These are phyloP conservation scores for Aspergillus affinis DNA, from an alignment of 495 filamentous ascomycete species.

Conservation along the genomic window DNA sequence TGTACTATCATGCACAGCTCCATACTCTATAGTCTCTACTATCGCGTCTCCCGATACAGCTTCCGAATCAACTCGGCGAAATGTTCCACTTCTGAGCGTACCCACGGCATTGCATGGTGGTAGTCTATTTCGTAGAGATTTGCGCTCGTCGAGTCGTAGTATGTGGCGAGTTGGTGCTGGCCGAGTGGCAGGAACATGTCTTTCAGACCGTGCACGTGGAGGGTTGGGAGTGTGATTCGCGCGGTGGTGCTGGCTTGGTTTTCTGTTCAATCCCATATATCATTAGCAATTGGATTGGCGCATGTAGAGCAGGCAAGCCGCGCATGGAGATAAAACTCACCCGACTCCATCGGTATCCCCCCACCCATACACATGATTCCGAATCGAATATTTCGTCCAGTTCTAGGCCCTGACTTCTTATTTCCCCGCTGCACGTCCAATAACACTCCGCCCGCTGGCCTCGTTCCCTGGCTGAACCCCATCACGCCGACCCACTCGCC, in stretches of 20 bases:
- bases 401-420: not conserved
- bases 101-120: slow-evolving; percentile 27
- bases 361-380: slow-evolving; percentile 39
- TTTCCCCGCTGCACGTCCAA: slow-evolving; percentile 53
- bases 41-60: slow-evolving; percentile 11
- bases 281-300: no score
- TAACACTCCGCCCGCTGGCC: slow-evolving; percentile 49
- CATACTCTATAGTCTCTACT: not conserved
- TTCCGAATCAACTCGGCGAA: slow-evolving; percentile 15
- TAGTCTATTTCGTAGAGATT: slow-evolving; percentile 47
- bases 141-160: slow-evolving; percentile 43
- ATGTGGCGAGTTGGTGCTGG: slow-evolving; percentile 46
- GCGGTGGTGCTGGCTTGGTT: not conserved
- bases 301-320: no score
- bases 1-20: no score
- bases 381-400: slow-evolving; percentile 16
- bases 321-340: no score
- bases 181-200: slow-evolving; percentile 57
- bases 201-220: slow-evolving; percentile 62
- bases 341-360: slow-evolving; percentile 24
- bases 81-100: slow-evolving; percentile 11
- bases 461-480: slow-evolving; percentile 57
- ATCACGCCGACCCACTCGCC: slow-evolving; percentile 60
- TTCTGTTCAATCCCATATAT: not conserved
- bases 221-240: slow-evolving; percentile 44